A percentile compares a stretch with the other conserved stretches of the same genome.
These are phyloP conservation scores for Arthrobotrys sphaeroides DNA, from an alignment of 2,329 filamentous ascomycete species.

Conservation along the genomic window DNA sequence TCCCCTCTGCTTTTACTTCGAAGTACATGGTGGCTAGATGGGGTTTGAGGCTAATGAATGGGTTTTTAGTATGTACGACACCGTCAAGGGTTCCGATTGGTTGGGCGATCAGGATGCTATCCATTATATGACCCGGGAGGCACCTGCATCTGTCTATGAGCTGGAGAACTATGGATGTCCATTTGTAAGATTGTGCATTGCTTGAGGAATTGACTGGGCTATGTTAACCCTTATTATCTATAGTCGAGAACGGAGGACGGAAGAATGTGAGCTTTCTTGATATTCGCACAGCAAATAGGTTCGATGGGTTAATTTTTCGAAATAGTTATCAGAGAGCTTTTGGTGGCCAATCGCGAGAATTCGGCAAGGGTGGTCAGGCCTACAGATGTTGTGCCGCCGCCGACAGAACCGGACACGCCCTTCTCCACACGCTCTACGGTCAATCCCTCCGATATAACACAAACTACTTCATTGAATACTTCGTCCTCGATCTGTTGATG, in stretches of 20 bases:
- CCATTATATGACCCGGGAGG: slow-evolving; percentile 98
- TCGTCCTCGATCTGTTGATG: slow-evolving; percentile 96
- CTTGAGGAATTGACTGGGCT: not conserved
- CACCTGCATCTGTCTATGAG: slow-evolving; percentile 88
- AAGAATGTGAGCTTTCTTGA: slow-evolving; percentile 74
- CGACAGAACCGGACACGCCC: slow-evolving; percentile 93
- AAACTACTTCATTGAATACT: slow-evolving; percentile 99
- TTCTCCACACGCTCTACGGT: slow-evolving; percentile 97
- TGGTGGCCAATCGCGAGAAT: slow-evolving; percentile 95
- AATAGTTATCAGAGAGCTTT: slow-evolving; percentile 93
- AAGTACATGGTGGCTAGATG: not conserved
- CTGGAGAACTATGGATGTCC: slow-evolving; percentile 97
- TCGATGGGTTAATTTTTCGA: slow-evolving; percentile 32
- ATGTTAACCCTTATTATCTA: slow-evolving; percentile 40
- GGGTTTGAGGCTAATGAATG: not conserved
- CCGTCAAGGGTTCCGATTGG: slow-evolving; percentile 97
- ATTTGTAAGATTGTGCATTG: slow-evolving; percentile 66
- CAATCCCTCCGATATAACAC: slow-evolving; percentile 97
- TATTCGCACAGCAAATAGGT: slow-evolving; percentile 25
- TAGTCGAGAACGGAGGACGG: slow-evolving; percentile 89
- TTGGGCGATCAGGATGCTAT: slow-evolving; percentile 97
- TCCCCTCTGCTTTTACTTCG: too few species aligned
- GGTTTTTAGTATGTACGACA: slow-evolving; percentile 83
- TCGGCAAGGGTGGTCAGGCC: slow-evolving; percentile 94
- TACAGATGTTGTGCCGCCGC: slow-evolving; percentile 97